A percentile compares a stretch with the other conserved stretches of the same genome.
phyloP scores from a whole-genome alignment of 768 basidiomycete species.

The Crucibulum laeve region DNA sequence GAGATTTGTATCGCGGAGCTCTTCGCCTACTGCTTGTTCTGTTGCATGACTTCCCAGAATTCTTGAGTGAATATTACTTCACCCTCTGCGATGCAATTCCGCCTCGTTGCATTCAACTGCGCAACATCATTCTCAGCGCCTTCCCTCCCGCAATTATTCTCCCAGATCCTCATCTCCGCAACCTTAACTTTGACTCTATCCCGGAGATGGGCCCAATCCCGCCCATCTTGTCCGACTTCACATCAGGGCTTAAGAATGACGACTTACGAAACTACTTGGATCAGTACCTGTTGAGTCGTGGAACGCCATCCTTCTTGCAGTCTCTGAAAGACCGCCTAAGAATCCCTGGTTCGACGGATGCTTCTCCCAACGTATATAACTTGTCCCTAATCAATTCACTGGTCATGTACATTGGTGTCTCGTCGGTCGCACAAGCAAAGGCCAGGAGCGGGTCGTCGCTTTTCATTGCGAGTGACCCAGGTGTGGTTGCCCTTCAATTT shows the following conservation, averaged over 20 bases:
- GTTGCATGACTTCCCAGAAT: constrained; percentile 98
- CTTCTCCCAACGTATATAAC: constrained; percentile 67
- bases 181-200: constrained; percentile 67
- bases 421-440: constrained; percentile 86
- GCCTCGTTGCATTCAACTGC: constrained; percentile 87
- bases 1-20: constrained; percentile 87
- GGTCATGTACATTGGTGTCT: constrained; percentile 95
- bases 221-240: constrained; percentile 87
- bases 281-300: constrained; percentile 77
- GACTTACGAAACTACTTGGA: constrained; percentile 81
- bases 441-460: constrained; percentile 76
- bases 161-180: constrained; percentile 83
- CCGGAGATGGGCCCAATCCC: constrained; percentile 93
- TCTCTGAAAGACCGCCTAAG: constrained; percentile 77
- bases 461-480: constrained; percentile 80
- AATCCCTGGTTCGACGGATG: constrained; percentile 39
- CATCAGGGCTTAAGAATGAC: constrained; percentile 71
- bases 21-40: constrained; percentile 90
- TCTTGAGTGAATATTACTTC: constrained; percentile 95
- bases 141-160: constrained; percentile 81
- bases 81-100: constrained; percentile 93
- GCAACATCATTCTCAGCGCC: constrained; percentile 94
- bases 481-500: constrained; percentile 80
- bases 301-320: constrained; percentile 65
- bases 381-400: constrained; percentile 87